phyloP scores from a whole-genome alignment of 2,329 filamentous ascomycete species.

The Beauveria pseudobassiana region DNA sequence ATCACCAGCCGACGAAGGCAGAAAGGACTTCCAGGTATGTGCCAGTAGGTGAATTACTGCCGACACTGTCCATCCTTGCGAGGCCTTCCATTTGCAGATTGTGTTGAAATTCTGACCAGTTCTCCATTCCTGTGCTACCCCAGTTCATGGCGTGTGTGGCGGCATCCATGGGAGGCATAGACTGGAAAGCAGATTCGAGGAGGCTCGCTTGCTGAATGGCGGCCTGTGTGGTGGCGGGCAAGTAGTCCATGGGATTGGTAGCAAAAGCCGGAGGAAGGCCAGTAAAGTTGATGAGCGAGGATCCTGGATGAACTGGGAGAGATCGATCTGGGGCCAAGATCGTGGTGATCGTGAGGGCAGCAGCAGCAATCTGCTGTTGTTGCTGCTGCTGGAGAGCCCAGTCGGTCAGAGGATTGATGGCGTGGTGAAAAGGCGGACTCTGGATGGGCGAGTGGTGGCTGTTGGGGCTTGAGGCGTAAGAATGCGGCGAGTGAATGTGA shows the following conservation, averaged over 20 bases:
- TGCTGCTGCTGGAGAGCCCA: conserved; percentile 54
- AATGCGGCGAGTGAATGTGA: conserved; percentile 41
- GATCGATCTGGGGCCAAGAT: conserved; percentile 34
- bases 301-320: conserved; percentile 50
- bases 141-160: conserved; percentile 49
- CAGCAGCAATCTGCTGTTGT: conserved; percentile 22
- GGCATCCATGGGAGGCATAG: conserved; percentile 50
- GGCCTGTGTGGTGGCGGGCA: conserved; percentile 54
- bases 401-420: conserved; percentile 48
- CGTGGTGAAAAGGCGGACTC: conserved; percentile 47
- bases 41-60: conserved; percentile 38
- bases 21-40: conserved; percentile 76
- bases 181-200: conserved; percentile 56
- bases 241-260: conserved; percentile 52
- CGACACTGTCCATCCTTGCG: conserved; percentile 32
- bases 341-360: conserved; percentile 21
- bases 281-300: conserved; percentile 47
- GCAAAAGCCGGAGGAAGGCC: conserved; percentile 44
- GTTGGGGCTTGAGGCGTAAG: conserved; percentile 43
- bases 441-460: conserved; percentile 43
- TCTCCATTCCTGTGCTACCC: conserved; percentile 56
- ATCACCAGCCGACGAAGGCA: conserved; percentile 74
- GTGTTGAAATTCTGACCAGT: conserved; percentile 73
- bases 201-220: conserved; percentile 51
- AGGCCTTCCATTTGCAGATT: conserved; percentile 45